Conservation (phyloP, 148 eudicot species). For the Cornus kousa region DNA sequence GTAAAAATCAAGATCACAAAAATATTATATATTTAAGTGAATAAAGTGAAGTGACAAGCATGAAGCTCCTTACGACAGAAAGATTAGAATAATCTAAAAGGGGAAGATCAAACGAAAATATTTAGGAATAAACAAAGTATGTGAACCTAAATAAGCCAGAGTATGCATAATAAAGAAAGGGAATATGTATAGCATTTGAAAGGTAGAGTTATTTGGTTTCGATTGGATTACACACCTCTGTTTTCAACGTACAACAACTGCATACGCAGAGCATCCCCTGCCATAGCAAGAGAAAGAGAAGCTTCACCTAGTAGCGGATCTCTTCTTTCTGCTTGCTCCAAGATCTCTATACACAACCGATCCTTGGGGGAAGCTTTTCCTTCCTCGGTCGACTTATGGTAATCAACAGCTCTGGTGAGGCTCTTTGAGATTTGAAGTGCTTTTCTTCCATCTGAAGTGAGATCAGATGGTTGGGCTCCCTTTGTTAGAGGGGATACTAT, state of each 20-base stretch:
- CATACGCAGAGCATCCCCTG: slow-evolving; percentile 78
- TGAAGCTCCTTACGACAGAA: no score
- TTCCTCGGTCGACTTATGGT: slow-evolving; percentile 47
- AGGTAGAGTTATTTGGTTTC: background rate
- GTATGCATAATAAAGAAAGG: background rate
- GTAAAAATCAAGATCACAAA: background rate
- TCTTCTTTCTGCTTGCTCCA: slow-evolving; percentile 82
- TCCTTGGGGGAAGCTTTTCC: slow-evolving; percentile 69
- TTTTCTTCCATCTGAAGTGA: slow-evolving; percentile 75
- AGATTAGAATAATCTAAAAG: background rate
- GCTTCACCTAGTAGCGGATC: slow-evolving; percentile 81
- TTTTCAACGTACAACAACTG: slow-evolving; percentile 82
- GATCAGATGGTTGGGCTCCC: slow-evolving; percentile 79
- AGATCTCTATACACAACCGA: slow-evolving; percentile 84
- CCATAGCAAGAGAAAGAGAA: slow-evolving; percentile 70
- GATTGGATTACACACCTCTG: slow-evolving; percentile 53
- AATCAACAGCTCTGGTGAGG: slow-evolving; percentile 62
- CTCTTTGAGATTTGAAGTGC: slow-evolving; percentile 82
- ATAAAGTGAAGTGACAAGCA: background rate
- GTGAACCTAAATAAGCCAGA: background rate
- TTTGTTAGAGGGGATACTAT: slow-evolving; percentile 82
- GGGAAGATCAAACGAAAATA: background rate
- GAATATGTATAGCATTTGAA: background rate
- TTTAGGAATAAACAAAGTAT: background rate
- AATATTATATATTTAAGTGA: background rate